Base-by-base conservation (phyloP, 2,329 filamentous ascomycete genomes). In the Neonectria neomacrospora region DNA sequence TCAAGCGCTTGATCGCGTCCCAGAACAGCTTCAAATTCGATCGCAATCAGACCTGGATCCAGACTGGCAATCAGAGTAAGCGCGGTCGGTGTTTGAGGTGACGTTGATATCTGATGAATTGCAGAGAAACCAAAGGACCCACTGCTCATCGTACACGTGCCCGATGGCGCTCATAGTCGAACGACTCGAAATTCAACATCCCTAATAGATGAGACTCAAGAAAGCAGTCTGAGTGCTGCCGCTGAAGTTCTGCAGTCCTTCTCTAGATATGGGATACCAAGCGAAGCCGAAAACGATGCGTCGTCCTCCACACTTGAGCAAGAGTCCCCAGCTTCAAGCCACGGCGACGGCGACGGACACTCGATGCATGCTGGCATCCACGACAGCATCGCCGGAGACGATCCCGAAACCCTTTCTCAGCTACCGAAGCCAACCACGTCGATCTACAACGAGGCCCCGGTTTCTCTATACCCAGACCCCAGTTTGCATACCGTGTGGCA, bases 21-120 rank as follows among this genome's bases (percentile, higher is more conserved):
- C 52, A 63, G 16, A 63, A 53, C 54, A 67, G 34, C 5, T 65
- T 65, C 39, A 54, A 50, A 12, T 67, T 67, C 54, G 65, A 67
- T 18, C 65, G 58, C 5, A 50, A 67, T 32, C 65, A 67, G 42
- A 67, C 63, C 0, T 67, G 65, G 65, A 60, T 67, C 7, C 48
- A 58, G 6, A 65, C 65, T 11, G 45, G 59, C 2, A 61, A 44
- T 3, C 58, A 62, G 23, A 56, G 63, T 63, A 47, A 4, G 32
- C 3, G 2, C 3, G 3, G 1, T 9, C 3, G 9, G 3, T 42
- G 32, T 20, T 22, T 28, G 41, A 18, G 11, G 45, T n/a, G 10
- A n/a, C 18, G 1, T 18, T 5, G 2, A 3, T 22, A 14, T n/a
- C 54, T 57, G 6, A 56, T 18, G 6, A 5, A n/a, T 28, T 14